Base-by-base conservation (phyloP, 208 protist species). In the Angomonas deanei region DNA sequence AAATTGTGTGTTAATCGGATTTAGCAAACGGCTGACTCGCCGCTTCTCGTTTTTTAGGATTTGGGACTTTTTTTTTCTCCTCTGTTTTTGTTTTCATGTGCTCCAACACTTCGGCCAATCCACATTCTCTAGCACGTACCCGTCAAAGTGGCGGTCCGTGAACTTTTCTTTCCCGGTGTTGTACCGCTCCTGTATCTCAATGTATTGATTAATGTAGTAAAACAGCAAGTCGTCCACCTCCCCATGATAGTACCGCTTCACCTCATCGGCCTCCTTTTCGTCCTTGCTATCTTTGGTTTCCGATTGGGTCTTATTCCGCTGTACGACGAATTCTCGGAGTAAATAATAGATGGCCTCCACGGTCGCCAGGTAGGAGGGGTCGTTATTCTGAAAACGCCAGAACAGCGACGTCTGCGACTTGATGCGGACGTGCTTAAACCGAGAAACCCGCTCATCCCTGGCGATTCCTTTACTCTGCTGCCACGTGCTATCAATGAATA, bases 341-440 rank as follows among this genome's bases (percentile, higher is more conserved):
- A 97, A 94, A 73, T 96, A 97, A 77, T 97, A 97, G 63, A 98
- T 98, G 6, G 94, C 94, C 76, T 98, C 96, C 21, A 98, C 95
- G 3, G 96, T 98, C 3, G 93, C 89, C 6, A 98, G 76, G 68
- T 92, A 94, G 13, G 81, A 82, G 10, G 88, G 84, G 57, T 94
- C 89, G 64, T 94, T 93, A 65, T 88, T 94, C 76, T 98, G 91
- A 57, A 93, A 97, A 6, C 96, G 78, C 94, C 96, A 98, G 65
- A 98, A 98, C 15, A 94, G 78, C 3, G 94, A 97, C 8, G 77
- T 84, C 55, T 94, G 78, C 17, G 87, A 72, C 52, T 86, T 79
- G 59, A 94, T 87, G 61, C 80, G 77, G 0, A 93, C 86, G 66
- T 94, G 82, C 60, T 78, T 88, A 56, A 97, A 88, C 47, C 69